Evolutionary conservation across 2,329 filamentous ascomycete genomes (phyloP), one percentile per base, ranked within the genome.

Genomic region (Ceratocystis cacaofunesta): DNA sequence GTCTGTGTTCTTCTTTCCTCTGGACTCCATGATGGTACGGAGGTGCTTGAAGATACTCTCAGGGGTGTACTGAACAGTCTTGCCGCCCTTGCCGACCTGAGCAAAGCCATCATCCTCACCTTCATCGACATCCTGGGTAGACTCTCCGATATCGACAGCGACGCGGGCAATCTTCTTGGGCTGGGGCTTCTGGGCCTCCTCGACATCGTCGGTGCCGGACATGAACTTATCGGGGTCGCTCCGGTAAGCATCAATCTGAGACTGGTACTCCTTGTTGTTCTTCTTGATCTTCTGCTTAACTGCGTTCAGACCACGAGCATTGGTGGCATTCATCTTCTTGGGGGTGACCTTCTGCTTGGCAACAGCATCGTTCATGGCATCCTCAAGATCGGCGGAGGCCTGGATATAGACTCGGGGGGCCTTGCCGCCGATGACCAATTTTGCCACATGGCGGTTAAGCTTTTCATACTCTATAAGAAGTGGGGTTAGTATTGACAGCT

Each of bases 1-100:
- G 76, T 99, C 94, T 69, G 94, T 96, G 81, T 97, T 97, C 85
- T 99, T 99, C 82, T 96, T 95, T 75, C 94, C 94, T 80, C 94
- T 85, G 67, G 92, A 92, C 79, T 99, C 94, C 74, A 97, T 82
- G 73, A 99, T 97, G 63, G 86, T 84, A 66, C 92, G 86, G 63
- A 99, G 83, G 76, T 97, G 91, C 82, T 99, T 99, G 76, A 97
- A 88, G 73, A 99, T 99, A 76, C 92, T 94, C 80, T 99, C 94
- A 25, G 92, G 89, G 12, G 95, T 99, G 77, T 95, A 97, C 72
- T 89, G 86, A 66, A 97, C 81, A 63, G 90, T 85, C 76, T 90
- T 90, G 70, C 94, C 94, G 71, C 92, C 90, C 75, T 89, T 89
- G 68, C 90, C 90, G 69, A 99, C 90, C 22, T 87, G 90, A 52